Conservation (phyloP, 108 stramenopile species). For the Pinguiococcus pyrenoidosus region DNA sequence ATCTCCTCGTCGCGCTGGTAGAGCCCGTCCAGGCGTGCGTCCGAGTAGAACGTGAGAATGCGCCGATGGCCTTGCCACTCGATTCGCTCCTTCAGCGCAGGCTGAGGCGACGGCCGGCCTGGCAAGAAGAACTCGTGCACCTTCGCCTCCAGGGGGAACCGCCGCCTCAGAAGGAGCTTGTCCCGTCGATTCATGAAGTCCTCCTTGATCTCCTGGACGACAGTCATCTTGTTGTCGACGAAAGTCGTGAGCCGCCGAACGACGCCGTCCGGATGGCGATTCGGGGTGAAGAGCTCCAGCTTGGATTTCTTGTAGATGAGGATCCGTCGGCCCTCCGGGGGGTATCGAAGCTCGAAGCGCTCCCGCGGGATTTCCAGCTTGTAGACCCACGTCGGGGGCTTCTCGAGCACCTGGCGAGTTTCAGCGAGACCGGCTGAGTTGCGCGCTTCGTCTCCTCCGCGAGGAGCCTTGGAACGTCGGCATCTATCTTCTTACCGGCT, state of each 20-base stretch:
- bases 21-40: constrained; percentile 45
- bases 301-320: constrained; percentile 41
- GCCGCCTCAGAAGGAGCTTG: constrained; percentile 31
- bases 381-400: constrained; percentile 40
- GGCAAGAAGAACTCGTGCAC: constrained; percentile 41
- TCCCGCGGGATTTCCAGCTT: constrained; percentile 27
- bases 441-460: too few species aligned
- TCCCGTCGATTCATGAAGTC: constrained; percentile 41
- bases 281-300: constrained; percentile 47
- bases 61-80: constrained; percentile 29
- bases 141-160: constrained; percentile 28
- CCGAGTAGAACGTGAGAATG: constrained; percentile 33
- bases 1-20: constrained; percentile 28
- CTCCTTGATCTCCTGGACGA: constrained; percentile 38
- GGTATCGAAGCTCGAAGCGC: constrained; percentile 26
- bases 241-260: constrained; percentile 36
- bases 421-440: too few species aligned
- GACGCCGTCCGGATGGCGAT: constrained; percentile 42
- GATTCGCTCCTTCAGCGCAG: constrained; percentile 10
- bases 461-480: constrained; percentile 1
- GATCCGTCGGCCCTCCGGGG: constrained; percentile 36
- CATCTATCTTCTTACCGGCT: constrained; percentile 2
- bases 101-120: constrained; percentile 32
- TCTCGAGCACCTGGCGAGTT: constrained; percentile 42
- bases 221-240: constrained; percentile 31